Evolutionary conservation across 345 rosid species (phyloP), one percentile per base, ranked within the genome.

Genomic region (Theobroma cacao): DNA sequence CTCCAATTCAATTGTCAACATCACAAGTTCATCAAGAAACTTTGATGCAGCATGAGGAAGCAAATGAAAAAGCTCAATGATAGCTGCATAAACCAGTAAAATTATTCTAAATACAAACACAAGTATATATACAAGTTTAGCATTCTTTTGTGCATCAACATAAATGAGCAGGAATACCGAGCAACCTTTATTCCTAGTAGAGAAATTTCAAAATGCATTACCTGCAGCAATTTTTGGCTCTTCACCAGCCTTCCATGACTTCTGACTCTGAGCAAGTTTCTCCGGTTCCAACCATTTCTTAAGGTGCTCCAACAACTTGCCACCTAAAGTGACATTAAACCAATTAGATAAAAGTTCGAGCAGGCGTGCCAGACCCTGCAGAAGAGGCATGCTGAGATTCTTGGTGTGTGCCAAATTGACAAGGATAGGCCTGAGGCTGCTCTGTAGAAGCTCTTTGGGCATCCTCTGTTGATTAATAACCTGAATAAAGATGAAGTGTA

Each of bases 211-310:
- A 67, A 73, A 83, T 71, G 62, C 64, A 72, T 76, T 89, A 94
- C 99, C 98, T 59, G 98, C 94, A 76, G 99, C 99, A 75, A 96
- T 94, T 89, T 96, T 96, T 43, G 99, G 97, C 87, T 96, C 99
- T 86, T 96, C 99, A 77, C 99, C 99, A 79, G 97, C 88, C 84
- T 96, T 96, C 98, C 99, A 94, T 84, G 95, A 89, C 84, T 96
- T 96, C 86, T 85, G 90, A 80, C 88, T 91, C 87, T 92, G 97
- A 70, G 93, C 91, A 81, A 96, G 99, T 85, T 91, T 96, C 80
- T 96, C 99, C 50, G 98, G 99, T 81, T 94, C 98, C 88, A 96
- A 81, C 99, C 99, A 96, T 84, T 92, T 96, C 86, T 89, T 96
- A 68, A 96, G 98, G 88, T 96, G 99, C 86, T 94, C 99, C 83